Evolutionary conservation across 345 rosid species (phyloP), one percentile per base, ranked within the genome.

Genomic region (Pistacia vera): DNA sequence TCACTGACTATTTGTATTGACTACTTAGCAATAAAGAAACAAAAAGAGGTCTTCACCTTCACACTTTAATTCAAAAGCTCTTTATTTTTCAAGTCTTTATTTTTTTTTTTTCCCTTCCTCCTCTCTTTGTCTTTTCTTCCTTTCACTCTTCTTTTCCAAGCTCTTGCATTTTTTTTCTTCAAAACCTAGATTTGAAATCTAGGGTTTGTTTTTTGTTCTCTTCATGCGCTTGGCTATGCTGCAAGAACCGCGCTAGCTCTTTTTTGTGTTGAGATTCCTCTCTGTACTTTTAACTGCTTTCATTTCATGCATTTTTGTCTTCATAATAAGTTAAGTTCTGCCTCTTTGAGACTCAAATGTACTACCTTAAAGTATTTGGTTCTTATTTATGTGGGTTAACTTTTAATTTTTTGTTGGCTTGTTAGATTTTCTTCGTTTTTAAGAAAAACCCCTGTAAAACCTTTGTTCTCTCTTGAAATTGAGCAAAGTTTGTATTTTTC

Each of bases 161-260:
- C 72, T 73, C 79, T 48, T 61, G 77, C 75, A 77, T 30, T 38
- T 72, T 78, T 41, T 73, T 63, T 82, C 80, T 68, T 84, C 77
- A 64, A 84, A 81, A 85, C 88, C 91, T 85, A 81, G 85, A 83
- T 83, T 85, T 80, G 11, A 80, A 81, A 80, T 88, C 90, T 83
- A 82, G 83, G 85, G 84, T 84, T 83, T 62, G 81, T 74, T 80
- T 35, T 22, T 46, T 65, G 18, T 2, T 72, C 10, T 7, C 16
- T 38, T 61, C 56, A 41, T 64, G 58, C 8, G 70, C 22, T 72
- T 55, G 17, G 66, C 46, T 61, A 58, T 46, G 66, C 44, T 67
- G 55, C 71, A 4, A 67, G 22, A 72, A 6, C 74, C 70, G 70
- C 65, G 68, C 55, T 28, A 41, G 46, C 46, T 41, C 7, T 41